Evolutionary conservation across 805 yeast genomes (phyloP), one percentile per base, ranked within the genome.

Genomic region (Candida tammaniensis): DNA sequence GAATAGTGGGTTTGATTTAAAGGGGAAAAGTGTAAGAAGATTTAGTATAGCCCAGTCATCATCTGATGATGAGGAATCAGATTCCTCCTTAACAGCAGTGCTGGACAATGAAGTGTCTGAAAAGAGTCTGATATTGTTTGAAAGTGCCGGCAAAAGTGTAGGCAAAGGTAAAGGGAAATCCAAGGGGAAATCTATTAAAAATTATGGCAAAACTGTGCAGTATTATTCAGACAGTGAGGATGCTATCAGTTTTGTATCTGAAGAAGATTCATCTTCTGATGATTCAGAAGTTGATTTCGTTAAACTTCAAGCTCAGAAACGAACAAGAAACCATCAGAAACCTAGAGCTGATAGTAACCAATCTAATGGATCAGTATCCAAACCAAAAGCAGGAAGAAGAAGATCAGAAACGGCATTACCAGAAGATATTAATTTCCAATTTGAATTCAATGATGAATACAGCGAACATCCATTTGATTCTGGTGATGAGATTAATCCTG

Each of bases 231-330:
- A 21, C n/a, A 24, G 17, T 20, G 32, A 19, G 17, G 36, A 31
- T 22, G 33, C 29, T 3, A 21, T 31, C 7, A 36, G 36, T 24
- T 36, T 36, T 25, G 27, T 35, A 9, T 35, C 35, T 6, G 31
- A 47, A 16, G 49, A 54, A 6, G 56, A 49, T 6, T 73, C 80
- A 8, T 76, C 82, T 0, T 82, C 76, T 46, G 86, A 79, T 45
- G 46, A 42, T 28, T 79, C 78, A 23, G 79, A 77, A 45, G 78
- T 82, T 2, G 91, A 84, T 57, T 82, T 80, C 53, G 85, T 83
- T 11, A 76, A 74, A 52, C 58, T 84, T 40, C 83, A 85, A 22
- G 84, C 82, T 7, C 82, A 81, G 52, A 67, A 78, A 42, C 77
- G 82, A 57, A 76, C 76, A 24, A 70, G 61, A 40, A 68, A 78